Percentiles rank a stretch among this genome's conserved stretches.
Evolutionary conservation across 1,139 yeast species (phyloP).

Genomic region (Chernovozyma aurita): DNA sequence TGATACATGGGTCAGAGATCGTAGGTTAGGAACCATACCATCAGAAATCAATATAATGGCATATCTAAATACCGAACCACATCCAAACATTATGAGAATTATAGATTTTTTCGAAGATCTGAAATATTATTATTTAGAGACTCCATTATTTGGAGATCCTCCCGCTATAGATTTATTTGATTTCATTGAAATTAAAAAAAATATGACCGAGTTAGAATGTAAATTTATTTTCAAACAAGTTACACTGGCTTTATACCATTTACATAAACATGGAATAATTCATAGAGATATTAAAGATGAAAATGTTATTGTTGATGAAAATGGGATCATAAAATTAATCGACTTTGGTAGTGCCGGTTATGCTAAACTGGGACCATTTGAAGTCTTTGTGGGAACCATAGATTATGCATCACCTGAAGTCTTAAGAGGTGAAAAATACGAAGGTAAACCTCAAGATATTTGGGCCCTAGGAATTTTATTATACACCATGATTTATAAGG

Average conservation of each 20-base stretch:
- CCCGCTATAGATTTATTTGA: slow-evolving; percentile 94
- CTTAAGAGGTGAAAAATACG: slow-evolving; percentile 78
- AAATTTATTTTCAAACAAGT: slow-evolving; percentile 75
- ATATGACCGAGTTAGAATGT: slow-evolving; percentile 75
- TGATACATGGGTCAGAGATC: slow-evolving; percentile 95
- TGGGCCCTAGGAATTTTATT: slow-evolving; percentile 94
- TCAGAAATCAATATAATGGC: slow-evolving; percentile 93
- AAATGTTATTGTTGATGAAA: slow-evolving; percentile 79
- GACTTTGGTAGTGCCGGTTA: slow-evolving; percentile 97
- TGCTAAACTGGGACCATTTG: slow-evolving; percentile 87
- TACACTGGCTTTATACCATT: slow-evolving; percentile 69
- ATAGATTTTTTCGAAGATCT: slow-evolving; percentile 91
- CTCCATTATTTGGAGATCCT: slow-evolving; percentile 81
- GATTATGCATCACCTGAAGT: slow-evolving; percentile 98
- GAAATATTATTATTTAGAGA: slow-evolving; percentile 81
- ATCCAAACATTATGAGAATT: slow-evolving; percentile 79
- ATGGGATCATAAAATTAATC: slow-evolving; percentile 74
- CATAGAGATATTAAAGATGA: slow-evolving; percentile 97
- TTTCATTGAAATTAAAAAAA: slow-evolving; percentile 75
- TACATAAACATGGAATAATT: slow-evolving; percentile 82
- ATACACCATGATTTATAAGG: slow-evolving; percentile 88
- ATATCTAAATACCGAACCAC: slow-evolving; percentile 67
- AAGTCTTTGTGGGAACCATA: slow-evolving; percentile 93
- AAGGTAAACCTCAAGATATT: slow-evolving; percentile 90
- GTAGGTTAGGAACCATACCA: slow-evolving; percentile 87